These are phyloP conservation scores for Houttuynia cordata DNA, from an alignment of 164 flowering plant species.

Conservation along the genomic window DNA sequence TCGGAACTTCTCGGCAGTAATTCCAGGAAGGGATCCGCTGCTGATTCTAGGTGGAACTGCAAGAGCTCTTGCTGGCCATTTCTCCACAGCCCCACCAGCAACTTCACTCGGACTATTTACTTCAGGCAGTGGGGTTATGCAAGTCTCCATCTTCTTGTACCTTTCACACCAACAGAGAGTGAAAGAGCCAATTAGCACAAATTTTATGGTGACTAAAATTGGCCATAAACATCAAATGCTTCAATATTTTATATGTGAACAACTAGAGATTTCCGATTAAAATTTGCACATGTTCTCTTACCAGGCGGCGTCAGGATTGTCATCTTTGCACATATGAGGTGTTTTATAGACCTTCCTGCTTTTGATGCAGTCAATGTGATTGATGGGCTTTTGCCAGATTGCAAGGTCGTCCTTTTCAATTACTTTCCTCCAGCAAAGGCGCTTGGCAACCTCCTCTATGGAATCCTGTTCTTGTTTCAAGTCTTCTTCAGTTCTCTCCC, in stretches of 20 bases:
- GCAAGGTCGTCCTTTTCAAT: constrained; percentile 68
- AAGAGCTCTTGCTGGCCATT: constrained; percentile 83
- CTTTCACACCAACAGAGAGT: constrained; percentile 18
- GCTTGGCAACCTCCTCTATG: constrained; percentile 64
- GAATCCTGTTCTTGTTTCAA: constrained; percentile 82
- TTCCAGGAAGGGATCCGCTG: constrained; percentile 51
- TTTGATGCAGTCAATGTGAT: constrained; percentile 61
- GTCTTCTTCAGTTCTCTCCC: constrained; percentile 93
- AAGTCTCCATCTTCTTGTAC: constrained; percentile 82
- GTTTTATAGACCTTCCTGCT: constrained; percentile 29
- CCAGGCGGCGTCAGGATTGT: constrained; percentile 79
- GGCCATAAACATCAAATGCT: too few relatives aligned
- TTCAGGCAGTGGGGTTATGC: constrained; percentile 85
- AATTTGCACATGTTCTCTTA: constrained; percentile 9
- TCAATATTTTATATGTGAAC: too few relatives aligned
- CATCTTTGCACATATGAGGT: constrained; percentile 77
- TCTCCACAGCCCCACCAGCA: constrained; percentile 78
- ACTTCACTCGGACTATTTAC: constrained; percentile 52
- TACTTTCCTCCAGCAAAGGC: constrained; percentile 90
- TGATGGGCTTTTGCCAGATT: constrained; percentile 85
- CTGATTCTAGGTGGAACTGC: constrained; percentile 78
- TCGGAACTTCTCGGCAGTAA: constrained; percentile 43
- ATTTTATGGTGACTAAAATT: background rate
- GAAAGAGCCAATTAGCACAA: background rate
- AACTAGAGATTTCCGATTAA: too few relatives aligned